Evolutionary conservation across 148 eudicot genomes (phyloP), one percentile per base, ranked within the genome.

Genomic region (Persicaria tinctoria): DNA sequence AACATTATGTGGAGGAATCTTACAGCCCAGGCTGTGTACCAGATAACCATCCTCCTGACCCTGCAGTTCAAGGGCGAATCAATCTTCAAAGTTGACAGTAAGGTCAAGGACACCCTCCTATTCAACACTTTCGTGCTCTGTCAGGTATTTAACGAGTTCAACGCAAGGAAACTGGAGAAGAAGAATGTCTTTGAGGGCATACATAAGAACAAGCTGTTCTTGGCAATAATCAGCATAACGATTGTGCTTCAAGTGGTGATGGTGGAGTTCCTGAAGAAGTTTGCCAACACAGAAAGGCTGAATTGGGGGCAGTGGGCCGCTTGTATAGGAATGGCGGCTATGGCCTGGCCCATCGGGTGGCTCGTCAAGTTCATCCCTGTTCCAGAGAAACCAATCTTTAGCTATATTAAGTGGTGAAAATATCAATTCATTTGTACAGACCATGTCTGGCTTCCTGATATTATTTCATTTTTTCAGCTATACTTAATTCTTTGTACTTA

Each of bases 241-340:
- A 49, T 81, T 55, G 71, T 81, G 12, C 81, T 81, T 10, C 84
- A 81, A 63, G 84, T 81, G 55, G 76, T 81, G 46, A 81, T 81
- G 84, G 84, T 81, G n/a, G 84, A 81, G 41, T 81, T 81, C 46
- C 78, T 81, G 13, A 78, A 81, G 81, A 81, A 74, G 47, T 81
- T 81, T 23, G 84, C 84, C 5, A 60, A 73, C 44, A 81, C 84
- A 0, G 84, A 81, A 70, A 78, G 84, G 73, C 60, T 81, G 56
- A 73, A 75, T 3, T 81, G 84, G 84, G 84, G 79, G 16, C 81
- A 81, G 46, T 81, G 84, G 84, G 84, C 74, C 0, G 81, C 18
- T 6, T 81, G 84, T 75, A 51, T 81, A 5, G 81, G 79, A 11
- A 70, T 81, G 59, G 84, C 84, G 44, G 70, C 55, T 0, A 74